Evolutionary conservation across 2,329 filamentous ascomycete genomes (phyloP), one percentile per base, ranked within the genome.

Genomic region (Calonectria crousiana): DNA sequence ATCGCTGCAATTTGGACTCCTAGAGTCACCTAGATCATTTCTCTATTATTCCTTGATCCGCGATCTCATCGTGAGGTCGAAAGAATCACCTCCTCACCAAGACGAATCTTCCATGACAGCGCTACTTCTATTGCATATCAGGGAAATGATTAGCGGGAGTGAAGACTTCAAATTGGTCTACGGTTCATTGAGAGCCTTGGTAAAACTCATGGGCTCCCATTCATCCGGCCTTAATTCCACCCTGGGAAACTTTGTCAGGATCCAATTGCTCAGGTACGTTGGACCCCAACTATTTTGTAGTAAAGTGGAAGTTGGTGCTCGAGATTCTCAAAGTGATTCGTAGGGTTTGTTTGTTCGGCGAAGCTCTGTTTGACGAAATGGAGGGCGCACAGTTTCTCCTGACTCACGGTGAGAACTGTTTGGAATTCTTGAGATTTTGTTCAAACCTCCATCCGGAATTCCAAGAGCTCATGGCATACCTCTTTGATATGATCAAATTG

Each of bases 151-250:
- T 20, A 71, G 67, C 4, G 72, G 72, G 4, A 71, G 67, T 2
- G 72, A 74, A 30, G 65, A 74, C 6, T 74, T 74, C 62, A 71
- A 74, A 18, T 38, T 71, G 11, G 56, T 74, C n/a, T 74, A 71
- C 14, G 68, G 72, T 2, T 71, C 72, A 23, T 32, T 74, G 6
- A 32, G 72, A 1, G 56, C 47, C 11, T 47, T 74, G 3, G 62
- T 67, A 3, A 71, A 67, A 11, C 47, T 71, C 1, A 58, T 71
- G 36, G 68, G 41, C 2, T 38, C 47, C 28, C 67, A 49, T 13
- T 23, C 52, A 1, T n/a, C 53, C 4, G 66, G 41, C 4, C 38
- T 60, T 16, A 44, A 32, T 23, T 71, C 51, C 6, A 58, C 49
- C 1, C 41, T 71, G 1, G 67, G 72, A 6, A 44, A 62, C 4